Conservation (phyloP, 176 grass and related monocot species). For the Oryza glaberrima region DNA sequence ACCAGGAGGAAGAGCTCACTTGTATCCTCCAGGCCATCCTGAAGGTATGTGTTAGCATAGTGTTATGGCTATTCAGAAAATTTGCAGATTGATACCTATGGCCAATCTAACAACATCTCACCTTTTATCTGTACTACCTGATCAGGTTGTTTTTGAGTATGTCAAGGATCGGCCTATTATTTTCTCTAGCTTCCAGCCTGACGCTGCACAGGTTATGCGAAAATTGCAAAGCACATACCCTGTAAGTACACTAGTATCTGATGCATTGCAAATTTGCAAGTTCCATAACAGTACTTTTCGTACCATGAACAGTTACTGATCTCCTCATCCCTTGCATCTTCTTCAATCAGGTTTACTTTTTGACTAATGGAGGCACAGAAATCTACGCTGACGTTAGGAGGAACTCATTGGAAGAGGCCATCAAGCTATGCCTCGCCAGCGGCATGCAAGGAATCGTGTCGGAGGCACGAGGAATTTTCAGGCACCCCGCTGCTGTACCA, state of each 20-base stretch:
- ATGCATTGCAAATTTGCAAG: not conserved
- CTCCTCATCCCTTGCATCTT: not conserved
- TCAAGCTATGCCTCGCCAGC: conserved; percentile 61
- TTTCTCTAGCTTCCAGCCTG: conserved; percentile 95
- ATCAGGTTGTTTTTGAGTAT: conserved; percentile 64
- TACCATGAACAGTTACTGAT: not conserved
- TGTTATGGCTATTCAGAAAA: not conserved
- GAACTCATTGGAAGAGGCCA: conserved; percentile 87
- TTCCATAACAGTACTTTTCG: not conserved
- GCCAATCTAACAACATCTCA: not conserved
- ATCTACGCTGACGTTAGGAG: conserved; percentile 65
- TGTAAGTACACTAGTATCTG: conserved; percentile 46
- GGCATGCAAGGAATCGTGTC: conserved; percentile 89
- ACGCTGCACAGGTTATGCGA: conserved; percentile 63
- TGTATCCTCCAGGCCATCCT: conserved; percentile 58
- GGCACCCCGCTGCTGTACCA: conserved; percentile 59
- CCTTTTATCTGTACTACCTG: not conserved
- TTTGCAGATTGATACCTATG: not conserved
- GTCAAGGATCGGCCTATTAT: conserved; percentile 78
- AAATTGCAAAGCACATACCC: conserved; percentile 76
- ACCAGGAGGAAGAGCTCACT: conserved; percentile 69
- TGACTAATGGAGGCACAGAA: conserved; percentile 71
- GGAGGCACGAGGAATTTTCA: conserved; percentile 72
- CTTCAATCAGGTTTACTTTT: conserved; percentile 79
- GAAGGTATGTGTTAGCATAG: conserved; percentile 26